Evolutionary conservation across 2,329 filamentous ascomycete species (phyloP).

Genomic region (Aspergillus oerlinghausenensis): DNA sequence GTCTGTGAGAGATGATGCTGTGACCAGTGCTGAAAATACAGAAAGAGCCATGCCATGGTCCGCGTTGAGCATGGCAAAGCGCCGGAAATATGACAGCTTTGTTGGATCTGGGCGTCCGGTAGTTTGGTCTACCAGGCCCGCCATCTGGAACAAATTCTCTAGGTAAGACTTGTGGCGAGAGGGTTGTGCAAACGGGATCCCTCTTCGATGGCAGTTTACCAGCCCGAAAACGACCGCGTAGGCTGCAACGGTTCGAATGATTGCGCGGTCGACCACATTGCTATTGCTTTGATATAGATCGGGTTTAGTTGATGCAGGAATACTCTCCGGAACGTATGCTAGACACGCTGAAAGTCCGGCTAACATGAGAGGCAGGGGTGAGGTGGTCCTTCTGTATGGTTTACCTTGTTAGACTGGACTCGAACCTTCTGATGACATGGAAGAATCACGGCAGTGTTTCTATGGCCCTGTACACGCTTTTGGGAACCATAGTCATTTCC

Average conservation of each 20-base stretch:
- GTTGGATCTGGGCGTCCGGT: conserved; percentile 46
- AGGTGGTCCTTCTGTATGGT: conserved; percentile 12
- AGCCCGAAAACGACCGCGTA: conserved; percentile 24
- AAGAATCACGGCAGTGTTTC: conserved; percentile 21
- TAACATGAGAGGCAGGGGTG: conserved; percentile 24
- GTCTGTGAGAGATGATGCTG: conserved; percentile 54
- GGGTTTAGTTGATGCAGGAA: conserved; percentile 17
- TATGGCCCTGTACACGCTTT: conserved; percentile 20
- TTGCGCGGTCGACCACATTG: conserved; percentile 15
- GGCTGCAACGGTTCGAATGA: conserved; percentile 21
- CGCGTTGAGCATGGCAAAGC: conserved; percentile 53
- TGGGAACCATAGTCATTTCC: conserved; percentile 19
- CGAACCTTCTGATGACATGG: neutral
- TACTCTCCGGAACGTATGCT: conserved; percentile 14
- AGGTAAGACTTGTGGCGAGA: conserved; percentile 46
- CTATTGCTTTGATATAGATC: conserved; percentile 22
- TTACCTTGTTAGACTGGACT: neutral
- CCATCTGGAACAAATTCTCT: conserved; percentile 53
- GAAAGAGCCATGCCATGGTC: conserved; percentile 59
- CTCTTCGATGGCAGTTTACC: conserved; percentile 23
- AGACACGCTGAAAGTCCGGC: conserved; percentile 27
- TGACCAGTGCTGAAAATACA: conserved; percentile 53
- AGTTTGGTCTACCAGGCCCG: conserved; percentile 48
- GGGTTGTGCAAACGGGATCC: conserved; percentile 13
- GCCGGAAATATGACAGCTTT: conserved; percentile 47